Conservation (phyloP, 2,329 filamentous ascomycete species). For the Alternaria sp. region DNA sequence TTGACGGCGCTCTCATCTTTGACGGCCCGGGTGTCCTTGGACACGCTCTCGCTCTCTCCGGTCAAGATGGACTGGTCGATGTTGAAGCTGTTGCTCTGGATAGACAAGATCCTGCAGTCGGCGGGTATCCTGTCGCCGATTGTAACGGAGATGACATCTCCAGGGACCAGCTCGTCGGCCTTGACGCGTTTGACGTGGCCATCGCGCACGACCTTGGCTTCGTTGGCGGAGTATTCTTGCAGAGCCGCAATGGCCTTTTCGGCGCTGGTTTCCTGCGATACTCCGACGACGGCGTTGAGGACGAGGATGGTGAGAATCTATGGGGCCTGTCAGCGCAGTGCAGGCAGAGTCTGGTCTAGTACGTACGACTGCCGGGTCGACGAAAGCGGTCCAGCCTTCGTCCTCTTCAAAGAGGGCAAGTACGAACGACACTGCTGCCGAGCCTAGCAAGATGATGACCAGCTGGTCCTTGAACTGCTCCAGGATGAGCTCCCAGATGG, state of each 20-base stretch:
- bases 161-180: constrained; percentile 96
- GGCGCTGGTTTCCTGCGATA: constrained; percentile 97
- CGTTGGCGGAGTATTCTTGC: constrained; percentile 98
- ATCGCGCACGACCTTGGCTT: constrained; percentile 90
- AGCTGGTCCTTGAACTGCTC: constrained; percentile 99
- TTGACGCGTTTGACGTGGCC: constrained; percentile 82
- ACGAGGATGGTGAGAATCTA: constrained; percentile 96
- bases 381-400: constrained; percentile 95
- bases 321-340: constrained; percentile 19
- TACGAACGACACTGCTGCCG: constrained; percentile 90
- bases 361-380: constrained; percentile 92
- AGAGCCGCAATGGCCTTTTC: constrained; percentile 98
- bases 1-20: constrained; percentile 86
- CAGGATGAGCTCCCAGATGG: constrained; percentile 92
- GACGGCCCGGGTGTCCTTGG: constrained; percentile 76
- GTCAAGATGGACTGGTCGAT: constrained; percentile 97
- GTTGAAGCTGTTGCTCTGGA: constrained; percentile 96
- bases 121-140: constrained; percentile 94
- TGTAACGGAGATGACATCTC: constrained; percentile 85
- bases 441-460: constrained; percentile 91
- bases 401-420: constrained; percentile 92
- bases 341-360: not conserved
- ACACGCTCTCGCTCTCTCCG: constrained; percentile 95
- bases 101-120: constrained; percentile 86
- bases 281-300: constrained; percentile 94